Evolutionary conservation across 306 rosid genomes (phyloP).

Genomic region (Lotus japonicus): DNA sequence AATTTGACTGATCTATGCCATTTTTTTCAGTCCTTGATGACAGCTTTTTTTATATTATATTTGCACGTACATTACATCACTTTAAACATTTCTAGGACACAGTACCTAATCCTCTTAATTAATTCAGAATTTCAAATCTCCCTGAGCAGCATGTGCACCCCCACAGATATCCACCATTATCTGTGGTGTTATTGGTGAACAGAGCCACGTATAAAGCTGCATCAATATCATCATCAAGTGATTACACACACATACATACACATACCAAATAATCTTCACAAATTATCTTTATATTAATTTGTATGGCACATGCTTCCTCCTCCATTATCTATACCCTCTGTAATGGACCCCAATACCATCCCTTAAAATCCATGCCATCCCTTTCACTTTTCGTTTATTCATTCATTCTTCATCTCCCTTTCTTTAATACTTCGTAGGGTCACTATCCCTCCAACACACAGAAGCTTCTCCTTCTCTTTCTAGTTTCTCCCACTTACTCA

Average conservation of each 20-base stretch:
- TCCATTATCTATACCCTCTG: conserved; percentile 6
- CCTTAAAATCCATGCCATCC: conserved; percentile 23
- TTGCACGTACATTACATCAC: neutral
- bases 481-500: too few species aligned
- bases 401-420: neutral
- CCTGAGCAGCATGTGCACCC: conserved; percentile 31
- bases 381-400: conserved; percentile 4
- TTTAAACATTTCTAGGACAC: neutral
- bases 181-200: neutral
- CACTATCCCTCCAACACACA: conserved; percentile 26
- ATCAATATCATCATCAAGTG: neutral
- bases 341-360: conserved; percentile 22
- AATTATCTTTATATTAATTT: conserved; percentile 8
- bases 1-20: neutral
- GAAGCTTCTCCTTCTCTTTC: conserved; percentile 4
- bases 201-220: conserved; percentile 18
- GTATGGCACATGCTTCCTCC: conserved; percentile 21
- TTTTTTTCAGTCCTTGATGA: neutral
- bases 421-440: conserved; percentile 32
- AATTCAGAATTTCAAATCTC: neutral
- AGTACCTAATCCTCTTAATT: conserved; percentile 1
- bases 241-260: neutral
- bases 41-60: conserved; percentile 9
- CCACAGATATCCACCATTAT: conserved; percentile 25
- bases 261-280: neutral